phyloP scores from a whole-genome alignment of 2,329 filamentous ascomycete genomes.

The Penicillium brasilianum region DNA sequence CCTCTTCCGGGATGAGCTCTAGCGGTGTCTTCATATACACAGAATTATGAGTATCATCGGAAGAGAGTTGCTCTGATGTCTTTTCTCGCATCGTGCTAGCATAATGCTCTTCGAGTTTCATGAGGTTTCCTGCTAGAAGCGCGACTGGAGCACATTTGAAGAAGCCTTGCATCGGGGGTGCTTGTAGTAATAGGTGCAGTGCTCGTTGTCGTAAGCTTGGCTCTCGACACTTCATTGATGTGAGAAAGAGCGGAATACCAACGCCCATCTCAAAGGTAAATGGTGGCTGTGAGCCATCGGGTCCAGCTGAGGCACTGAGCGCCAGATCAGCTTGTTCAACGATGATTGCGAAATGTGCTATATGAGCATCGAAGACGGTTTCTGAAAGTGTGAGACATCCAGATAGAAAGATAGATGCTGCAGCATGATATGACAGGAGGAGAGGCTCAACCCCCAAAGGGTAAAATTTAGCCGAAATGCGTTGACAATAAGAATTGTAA shows the following conservation, averaged over 20 bases:
- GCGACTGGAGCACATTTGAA: conserved; percentile 30
- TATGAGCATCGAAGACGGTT: conserved; percentile 24
- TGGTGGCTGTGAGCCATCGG: conserved; percentile 22
- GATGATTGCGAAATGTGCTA: conserved; percentile 18
- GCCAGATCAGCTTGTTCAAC: conserved; percentile 16
- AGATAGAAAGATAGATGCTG: conserved; percentile 21
- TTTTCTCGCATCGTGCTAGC: not conserved
- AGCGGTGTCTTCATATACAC: not conserved
- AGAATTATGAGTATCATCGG: not conserved
- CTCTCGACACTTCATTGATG: conserved; percentile 33
- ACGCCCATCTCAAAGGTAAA: conserved; percentile 34
- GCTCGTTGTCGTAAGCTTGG: conserved; percentile 29
- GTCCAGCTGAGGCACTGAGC: conserved; percentile 13
- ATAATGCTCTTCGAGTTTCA: conserved; percentile 29
- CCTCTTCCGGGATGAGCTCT: conserved; percentile 26
- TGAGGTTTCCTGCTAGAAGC: conserved; percentile 25
- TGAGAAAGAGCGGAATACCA: conserved; percentile 30
- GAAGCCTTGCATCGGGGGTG: conserved; percentile 33
- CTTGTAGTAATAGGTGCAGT: conserved; percentile 25
- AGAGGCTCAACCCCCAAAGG: conserved; percentile 11
- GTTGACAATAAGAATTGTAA: conserved; percentile 17
- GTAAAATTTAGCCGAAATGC: not conserved
- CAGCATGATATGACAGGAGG: conserved; percentile 16
- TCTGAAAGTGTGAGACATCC: conserved; percentile 23
- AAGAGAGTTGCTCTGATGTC: not conserved